Conservation (phyloP, 345 rosid species). For the Kernera saxatilis region DNA sequence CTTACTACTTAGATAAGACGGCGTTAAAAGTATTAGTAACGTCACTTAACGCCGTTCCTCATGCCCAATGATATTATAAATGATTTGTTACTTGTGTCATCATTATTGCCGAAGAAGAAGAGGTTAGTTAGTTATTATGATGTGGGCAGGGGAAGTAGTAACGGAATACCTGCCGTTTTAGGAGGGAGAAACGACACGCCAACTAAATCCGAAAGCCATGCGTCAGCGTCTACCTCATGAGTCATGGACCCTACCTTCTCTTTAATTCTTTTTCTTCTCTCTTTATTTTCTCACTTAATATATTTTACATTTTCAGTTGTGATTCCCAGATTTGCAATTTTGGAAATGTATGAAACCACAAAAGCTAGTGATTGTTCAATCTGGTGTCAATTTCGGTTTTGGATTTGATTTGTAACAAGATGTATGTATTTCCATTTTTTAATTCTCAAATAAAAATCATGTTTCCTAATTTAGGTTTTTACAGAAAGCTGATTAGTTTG, state of each 20-base stretch:
- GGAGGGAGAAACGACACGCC: slow-evolving; percentile 29
- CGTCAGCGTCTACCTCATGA: slow-evolving; percentile 28
- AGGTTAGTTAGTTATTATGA: slow-evolving; percentile 17
- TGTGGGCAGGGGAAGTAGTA: slow-evolving; percentile 6
- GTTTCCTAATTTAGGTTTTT: too few relatives aligned
- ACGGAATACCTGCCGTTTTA: slow-evolving; percentile 35
- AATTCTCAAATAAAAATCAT: too few relatives aligned
- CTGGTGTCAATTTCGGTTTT: too few relatives aligned
- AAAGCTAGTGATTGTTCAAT: too few relatives aligned
- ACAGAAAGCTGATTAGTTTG: too few relatives aligned
- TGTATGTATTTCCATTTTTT: too few relatives aligned
- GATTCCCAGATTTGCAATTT: too few relatives aligned
- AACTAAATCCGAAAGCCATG: slow-evolving; percentile 28
- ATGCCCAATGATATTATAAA: neutral
- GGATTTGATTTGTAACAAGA: too few relatives aligned
- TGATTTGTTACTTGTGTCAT: slow-evolving; percentile 6
- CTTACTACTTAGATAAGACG: slow-evolving; percentile 10
- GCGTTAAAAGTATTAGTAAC: slow-evolving; percentile 13
- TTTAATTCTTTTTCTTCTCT: neutral
- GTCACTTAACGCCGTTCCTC: slow-evolving; percentile 26
- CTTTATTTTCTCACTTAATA: neutral
- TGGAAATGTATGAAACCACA: too few relatives aligned
- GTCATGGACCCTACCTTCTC: neutral
- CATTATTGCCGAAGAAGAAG: neutral
- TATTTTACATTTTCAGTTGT: neutral